A percentile compares a stretch with the other conserved stretches of the same genome.
Conservation (phyloP, 1,284 basidiomycete species). For the Apiotrichum gamsii region DNA sequence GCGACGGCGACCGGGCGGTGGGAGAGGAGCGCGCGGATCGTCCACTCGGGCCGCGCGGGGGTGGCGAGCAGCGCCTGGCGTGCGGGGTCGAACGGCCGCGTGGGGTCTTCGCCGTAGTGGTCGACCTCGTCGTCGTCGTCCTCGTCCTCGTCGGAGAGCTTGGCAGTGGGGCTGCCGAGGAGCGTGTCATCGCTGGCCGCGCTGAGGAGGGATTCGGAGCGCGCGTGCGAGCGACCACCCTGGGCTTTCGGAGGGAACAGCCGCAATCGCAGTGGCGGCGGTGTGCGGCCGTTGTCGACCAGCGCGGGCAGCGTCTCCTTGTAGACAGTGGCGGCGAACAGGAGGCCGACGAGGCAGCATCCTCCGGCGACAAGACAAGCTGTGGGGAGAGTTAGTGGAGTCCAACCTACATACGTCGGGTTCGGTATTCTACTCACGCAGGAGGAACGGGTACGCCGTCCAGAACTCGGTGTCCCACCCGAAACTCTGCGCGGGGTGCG, state of each 20-base stretch:
- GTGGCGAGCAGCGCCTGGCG: not conserved
- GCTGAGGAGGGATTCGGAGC: not conserved
- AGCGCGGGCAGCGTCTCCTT: conserved; percentile 28
- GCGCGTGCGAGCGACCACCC: not conserved
- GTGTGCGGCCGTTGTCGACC: not conserved
- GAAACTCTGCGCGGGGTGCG: conserved; percentile 48
- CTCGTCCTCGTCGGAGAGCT: too few species aligned
- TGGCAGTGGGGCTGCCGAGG: not conserved
- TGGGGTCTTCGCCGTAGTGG: too few species aligned
- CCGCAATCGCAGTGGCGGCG: too few species aligned
- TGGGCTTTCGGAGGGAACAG: too few species aligned
- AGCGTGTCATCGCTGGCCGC: conserved; percentile 2
- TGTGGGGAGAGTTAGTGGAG: conserved; percentile 8
- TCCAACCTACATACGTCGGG: too few species aligned
- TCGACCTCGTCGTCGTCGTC: not conserved
- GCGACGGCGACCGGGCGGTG: conserved; percentile 32
- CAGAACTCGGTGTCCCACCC: conserved; percentile 37
- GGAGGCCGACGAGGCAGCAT: conserved; percentile 45
- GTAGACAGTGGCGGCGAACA: conserved; percentile 46
- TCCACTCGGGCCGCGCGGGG: conserved; percentile 27
- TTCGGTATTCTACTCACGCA: too few species aligned
- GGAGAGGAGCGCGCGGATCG: conserved; percentile 35
- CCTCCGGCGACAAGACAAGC: conserved; percentile 46
- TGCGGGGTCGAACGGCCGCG: not conserved
- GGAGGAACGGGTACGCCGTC: conserved; percentile 47